phyloP scores from a whole-genome alignment of 2,329 filamentous ascomycete species.

The Chrysoporthe deuterocubensis region DNA sequence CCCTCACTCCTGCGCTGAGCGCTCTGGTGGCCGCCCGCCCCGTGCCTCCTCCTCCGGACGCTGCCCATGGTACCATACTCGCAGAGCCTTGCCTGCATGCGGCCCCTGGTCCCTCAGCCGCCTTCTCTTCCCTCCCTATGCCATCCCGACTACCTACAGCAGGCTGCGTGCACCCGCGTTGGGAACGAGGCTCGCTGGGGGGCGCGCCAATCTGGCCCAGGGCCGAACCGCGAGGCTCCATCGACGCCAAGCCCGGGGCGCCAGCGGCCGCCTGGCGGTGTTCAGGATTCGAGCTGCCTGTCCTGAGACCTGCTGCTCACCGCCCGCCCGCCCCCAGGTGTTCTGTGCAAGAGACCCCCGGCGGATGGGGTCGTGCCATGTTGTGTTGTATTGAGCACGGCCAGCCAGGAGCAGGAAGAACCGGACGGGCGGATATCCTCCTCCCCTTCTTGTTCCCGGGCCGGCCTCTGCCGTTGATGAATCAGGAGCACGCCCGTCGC shows the following conservation, averaged over 20 bases:
- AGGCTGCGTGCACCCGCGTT: too few species aligned
- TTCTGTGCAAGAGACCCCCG: too few species aligned
- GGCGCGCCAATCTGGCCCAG: background rate
- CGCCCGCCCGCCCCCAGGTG: background rate
- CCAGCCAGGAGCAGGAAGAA: too few species aligned
- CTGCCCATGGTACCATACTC: background rate
- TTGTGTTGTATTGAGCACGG: too few species aligned
- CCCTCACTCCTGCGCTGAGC: background rate
- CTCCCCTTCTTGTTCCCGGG: too few species aligned
- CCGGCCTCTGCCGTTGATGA: too few species aligned
- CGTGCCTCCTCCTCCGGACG: background rate
- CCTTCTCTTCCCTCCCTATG: background rate
- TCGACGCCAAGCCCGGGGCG: slow-evolving; percentile 15
- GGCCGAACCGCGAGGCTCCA: slow-evolving; percentile 8
- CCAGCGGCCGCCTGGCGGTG: slow-evolving; percentile 5
- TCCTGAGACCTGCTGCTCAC: background rate
- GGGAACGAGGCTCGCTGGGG: background rate
- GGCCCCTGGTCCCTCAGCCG: background rate
- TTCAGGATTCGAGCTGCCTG: background rate
- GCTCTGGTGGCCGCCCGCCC: background rate
- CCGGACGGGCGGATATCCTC: too few species aligned
- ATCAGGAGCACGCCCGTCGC: too few species aligned
- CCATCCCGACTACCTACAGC: too few species aligned
- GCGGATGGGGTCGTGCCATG: too few species aligned
- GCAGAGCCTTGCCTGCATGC: background rate